Evolutionary conservation across 2,329 filamentous ascomycete genomes (phyloP).

Genomic region (Microdochium trichocladiopsis): DNA sequence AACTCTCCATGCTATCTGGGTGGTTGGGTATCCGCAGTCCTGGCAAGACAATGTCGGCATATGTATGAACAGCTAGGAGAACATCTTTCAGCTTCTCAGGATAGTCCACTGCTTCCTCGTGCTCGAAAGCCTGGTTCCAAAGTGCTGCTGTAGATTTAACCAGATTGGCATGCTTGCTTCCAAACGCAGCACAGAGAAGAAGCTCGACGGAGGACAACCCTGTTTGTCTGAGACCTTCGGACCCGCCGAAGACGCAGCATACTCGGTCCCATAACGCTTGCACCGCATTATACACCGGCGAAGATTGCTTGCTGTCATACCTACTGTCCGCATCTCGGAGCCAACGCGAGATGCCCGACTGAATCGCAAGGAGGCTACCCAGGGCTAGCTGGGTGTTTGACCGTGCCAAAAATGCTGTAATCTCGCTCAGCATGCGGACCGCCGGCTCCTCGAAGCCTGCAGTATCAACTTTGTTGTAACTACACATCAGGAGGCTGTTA

Average conservation of each 20-base stretch:
- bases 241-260: slow-evolving; percentile 28
- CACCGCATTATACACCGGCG: slow-evolving; percentile 32
- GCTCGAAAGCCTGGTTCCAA: slow-evolving; percentile 68
- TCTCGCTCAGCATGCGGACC: slow-evolving; percentile 42
- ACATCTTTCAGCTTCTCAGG: slow-evolving; percentile 56
- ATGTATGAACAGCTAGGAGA: slow-evolving; percentile 52
- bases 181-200: slow-evolving; percentile 48
- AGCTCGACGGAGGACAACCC: slow-evolving; percentile 47
- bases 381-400: slow-evolving; percentile 43
- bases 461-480: slow-evolving; percentile 42
- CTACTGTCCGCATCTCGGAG: slow-evolving; percentile 47
- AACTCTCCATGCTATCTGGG: slow-evolving; percentile 29
- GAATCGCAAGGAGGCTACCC: slow-evolving; percentile 50
- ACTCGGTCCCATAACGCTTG: slow-evolving; percentile 43
- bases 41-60: slow-evolving; percentile 39
- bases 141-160: slow-evolving; percentile 41
- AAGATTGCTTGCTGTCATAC: slow-evolving; percentile 31
- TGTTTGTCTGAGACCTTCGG: slow-evolving; percentile 27
- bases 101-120: slow-evolving; percentile 52
- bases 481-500: slow-evolving; percentile 39
- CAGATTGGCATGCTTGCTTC: slow-evolving; percentile 46
- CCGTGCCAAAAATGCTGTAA: slow-evolving; percentile 43
- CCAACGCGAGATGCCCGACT: slow-evolving; percentile 57
- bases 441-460: slow-evolving; percentile 28
- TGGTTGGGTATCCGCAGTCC: slow-evolving; percentile 30